Evolutionary conservation across 768 basidiomycete genomes (phyloP).

Genomic region (Boletus rubropictus): DNA sequence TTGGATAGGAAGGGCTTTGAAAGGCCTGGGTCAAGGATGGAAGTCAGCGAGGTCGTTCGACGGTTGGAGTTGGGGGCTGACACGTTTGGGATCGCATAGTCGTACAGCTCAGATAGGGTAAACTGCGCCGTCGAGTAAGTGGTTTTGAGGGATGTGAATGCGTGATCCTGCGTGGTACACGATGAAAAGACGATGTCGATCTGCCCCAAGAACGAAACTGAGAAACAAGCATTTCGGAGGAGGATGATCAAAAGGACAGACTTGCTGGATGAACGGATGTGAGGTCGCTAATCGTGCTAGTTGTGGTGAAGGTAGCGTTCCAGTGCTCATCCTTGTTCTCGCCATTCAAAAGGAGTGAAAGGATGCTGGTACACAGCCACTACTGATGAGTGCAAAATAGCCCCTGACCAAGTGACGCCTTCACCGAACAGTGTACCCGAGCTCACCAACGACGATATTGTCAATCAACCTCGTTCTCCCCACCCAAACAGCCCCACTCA

Average conservation of each 20-base stretch:
- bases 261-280: conserved; percentile 54
- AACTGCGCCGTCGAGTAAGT: conserved; percentile 42
- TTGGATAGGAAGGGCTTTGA: conserved; percentile 33
- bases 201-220: conserved; percentile 31
- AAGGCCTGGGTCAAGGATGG: conserved; percentile 24
- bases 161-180: conserved; percentile 32
- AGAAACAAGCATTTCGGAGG: neutral
- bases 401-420: neutral
- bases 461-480: conserved; percentile 89
- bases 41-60: neutral
- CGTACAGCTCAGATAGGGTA: conserved; percentile 40
- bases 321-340: conserved; percentile 15
- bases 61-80: neutral
- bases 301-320: conserved; percentile 24
- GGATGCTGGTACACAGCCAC: conserved; percentile 15
- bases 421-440: conserved; percentile 9
- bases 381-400: neutral
- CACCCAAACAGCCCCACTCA: conserved; percentile 85
- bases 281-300: conserved; percentile 32
- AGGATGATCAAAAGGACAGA: conserved; percentile 19
- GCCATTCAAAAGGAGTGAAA: conserved; percentile 1
- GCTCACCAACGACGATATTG: conserved; percentile 73
- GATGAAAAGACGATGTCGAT: conserved; percentile 60
- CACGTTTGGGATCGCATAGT: conserved; percentile 22
- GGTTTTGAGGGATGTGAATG: conserved; percentile 38